Evolutionary conservation across 495 filamentous ascomycete species (phyloP).

Genomic region (Tuber magnatum): DNA sequence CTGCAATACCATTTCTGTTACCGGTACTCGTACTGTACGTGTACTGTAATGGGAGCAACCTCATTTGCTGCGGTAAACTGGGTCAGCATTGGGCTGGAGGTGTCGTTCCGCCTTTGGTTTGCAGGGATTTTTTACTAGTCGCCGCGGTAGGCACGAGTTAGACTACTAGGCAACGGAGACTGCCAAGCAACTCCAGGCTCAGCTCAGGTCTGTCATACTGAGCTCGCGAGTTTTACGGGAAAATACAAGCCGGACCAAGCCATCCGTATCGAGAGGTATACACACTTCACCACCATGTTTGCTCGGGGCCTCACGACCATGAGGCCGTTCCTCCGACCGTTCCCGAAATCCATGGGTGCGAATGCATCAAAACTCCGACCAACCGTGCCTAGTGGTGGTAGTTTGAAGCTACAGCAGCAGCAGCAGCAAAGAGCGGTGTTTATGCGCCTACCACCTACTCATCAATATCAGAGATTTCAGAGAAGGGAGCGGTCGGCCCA

Average conservation of each 20-base stretch:
- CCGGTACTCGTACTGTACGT: too few relatives aligned
- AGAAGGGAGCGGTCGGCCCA: neutral
- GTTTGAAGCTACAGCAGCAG: conserved; percentile 1
- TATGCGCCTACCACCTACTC: conserved; percentile 8
- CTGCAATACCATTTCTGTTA: neutral
- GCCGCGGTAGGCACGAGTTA: neutral
- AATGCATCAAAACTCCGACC: conserved; percentile 1
- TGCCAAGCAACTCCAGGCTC: neutral
- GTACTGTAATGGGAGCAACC: neutral
- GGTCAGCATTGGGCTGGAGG: neutral
- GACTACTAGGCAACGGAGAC: neutral
- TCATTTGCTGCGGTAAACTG: neutral
- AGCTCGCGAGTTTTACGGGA: neutral
- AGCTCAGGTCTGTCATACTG: neutral
- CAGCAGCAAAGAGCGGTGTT: conserved; percentile 12
- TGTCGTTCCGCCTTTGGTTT: neutral
- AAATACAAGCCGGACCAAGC: neutral
- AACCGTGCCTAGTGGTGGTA: neutral
- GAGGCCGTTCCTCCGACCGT: neutral
- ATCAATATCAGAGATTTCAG: conserved; percentile 16
- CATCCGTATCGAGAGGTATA: neutral
- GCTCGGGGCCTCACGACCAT: conserved; percentile 1
- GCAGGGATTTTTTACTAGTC: neutral
- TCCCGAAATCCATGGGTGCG: neutral
- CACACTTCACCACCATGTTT: conserved; percentile 14